Base-by-base conservation (phyloP, 192 early-diverging fungal genomes). In the Podila epicladia region DNA sequence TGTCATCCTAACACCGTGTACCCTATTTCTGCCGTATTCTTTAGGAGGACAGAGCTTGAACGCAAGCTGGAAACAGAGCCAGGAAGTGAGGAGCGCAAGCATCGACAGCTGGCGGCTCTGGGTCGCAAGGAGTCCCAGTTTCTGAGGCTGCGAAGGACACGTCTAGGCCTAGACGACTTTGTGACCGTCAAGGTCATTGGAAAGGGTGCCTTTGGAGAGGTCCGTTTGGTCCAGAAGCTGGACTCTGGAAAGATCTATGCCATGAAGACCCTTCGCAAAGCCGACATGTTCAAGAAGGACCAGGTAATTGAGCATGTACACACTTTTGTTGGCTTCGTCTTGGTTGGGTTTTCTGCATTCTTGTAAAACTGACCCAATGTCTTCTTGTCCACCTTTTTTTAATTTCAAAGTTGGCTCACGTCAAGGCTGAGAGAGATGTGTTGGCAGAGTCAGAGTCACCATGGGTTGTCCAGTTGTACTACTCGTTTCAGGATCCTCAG, bases 191-290 rank as follows among this genome's bases (percentile, higher is more conserved):
- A 97, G 84, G 97, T 99, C 15, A 99, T 99, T 83, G 98, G 98
- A 1, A 96, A 96, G 57, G 98, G 98, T 38, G 98, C 97, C 3
- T 99, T 98, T 87, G 98, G 98, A 62, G 98, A 99, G 75, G 97
- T 99, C 51, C 89, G 98, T 41, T 78, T 99, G 49, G 97, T 97
- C n/a, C 98, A 99, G 82, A 98, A 98, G 78, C 77, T 88, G 32
- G 97, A 99, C 74, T 97, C 94, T 19, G 98, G 97, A 33, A 99
- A 99, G 82, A 96, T 99, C 49, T 99, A 95, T 87, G 97, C 97
- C 57, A 97, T 99, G 95, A 99, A 99, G 82, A 96, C 95, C 12
- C 84, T 99, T 58, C 87, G 94, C 58, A 99, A 99, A 73, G 93
- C 90, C 20, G 98, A 98, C 53, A 99, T 99, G 98, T 90, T 99